Conservation (phyloP, 768 basidiomycete species). For the Pulveroboletus sp. region DNA sequence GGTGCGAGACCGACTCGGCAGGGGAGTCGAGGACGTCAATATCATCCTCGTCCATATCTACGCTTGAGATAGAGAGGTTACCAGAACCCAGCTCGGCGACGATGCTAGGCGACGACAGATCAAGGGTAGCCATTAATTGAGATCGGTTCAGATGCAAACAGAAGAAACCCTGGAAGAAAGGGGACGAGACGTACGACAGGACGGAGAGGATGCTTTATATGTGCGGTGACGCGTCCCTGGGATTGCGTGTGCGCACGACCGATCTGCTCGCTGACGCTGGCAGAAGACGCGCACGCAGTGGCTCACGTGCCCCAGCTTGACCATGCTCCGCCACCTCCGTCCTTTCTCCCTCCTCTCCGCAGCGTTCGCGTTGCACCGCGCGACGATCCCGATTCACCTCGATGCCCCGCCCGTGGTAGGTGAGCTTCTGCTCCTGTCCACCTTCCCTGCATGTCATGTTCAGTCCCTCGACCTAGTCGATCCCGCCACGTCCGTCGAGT, state of each 20-base stretch:
- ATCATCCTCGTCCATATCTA: slow-evolving; percentile 59
- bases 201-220: slow-evolving; percentile 9
- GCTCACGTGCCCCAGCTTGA: slow-evolving; percentile 14
- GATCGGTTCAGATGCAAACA: slow-evolving; percentile 19
- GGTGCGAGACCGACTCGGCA: slow-evolving; percentile 26
- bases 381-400: slow-evolving; percentile 36
- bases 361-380: slow-evolving; percentile 26
- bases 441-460: not conserved
- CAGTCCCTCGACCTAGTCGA: slow-evolving; percentile 45
- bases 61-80: slow-evolving; percentile 20
- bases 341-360: slow-evolving; percentile 32
- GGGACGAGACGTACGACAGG: slow-evolving; percentile 26
- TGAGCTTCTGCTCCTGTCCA: slow-evolving; percentile 1
- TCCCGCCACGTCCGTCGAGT: slow-evolving; percentile 68
- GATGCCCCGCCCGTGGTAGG: slow-evolving; percentile 40
- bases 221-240: slow-evolving; percentile 29
- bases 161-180: slow-evolving; percentile 10
- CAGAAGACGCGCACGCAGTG: not conserved
- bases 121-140: slow-evolving; percentile 22
- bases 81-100: slow-evolving; percentile 24
- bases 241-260: slow-evolving; percentile 13
- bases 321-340: slow-evolving; percentile 23
- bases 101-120: slow-evolving; percentile 20
- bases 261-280: not conserved
- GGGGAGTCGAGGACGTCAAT: slow-evolving; percentile 43